phyloP scores from a whole-genome alignment of 768 basidiomycete species.

The Chiua virens region DNA sequence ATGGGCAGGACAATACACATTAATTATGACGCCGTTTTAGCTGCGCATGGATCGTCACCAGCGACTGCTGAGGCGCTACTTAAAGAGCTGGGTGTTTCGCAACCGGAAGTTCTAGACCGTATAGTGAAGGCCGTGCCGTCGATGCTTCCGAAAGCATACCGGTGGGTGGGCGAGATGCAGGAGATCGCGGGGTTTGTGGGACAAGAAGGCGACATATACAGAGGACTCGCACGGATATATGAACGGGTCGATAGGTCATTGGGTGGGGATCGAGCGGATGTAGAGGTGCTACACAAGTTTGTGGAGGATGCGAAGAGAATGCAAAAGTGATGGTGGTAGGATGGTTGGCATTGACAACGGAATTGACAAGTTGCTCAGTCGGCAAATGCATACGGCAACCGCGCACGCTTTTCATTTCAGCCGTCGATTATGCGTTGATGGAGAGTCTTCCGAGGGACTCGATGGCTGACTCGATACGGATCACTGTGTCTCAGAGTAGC shows the following conservation, averaged over 20 bases:
- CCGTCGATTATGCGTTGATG: slow-evolving; percentile 22
- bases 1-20: not conserved
- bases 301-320: slow-evolving; percentile 44
- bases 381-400: slow-evolving; percentile 16
- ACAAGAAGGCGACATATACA: slow-evolving; percentile 44
- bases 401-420: slow-evolving; percentile 22
- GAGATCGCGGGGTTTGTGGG: slow-evolving; percentile 60
- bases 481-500: too few relatives aligned
- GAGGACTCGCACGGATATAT: slow-evolving; percentile 48
- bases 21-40: slow-evolving; percentile 28
- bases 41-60: slow-evolving; percentile 56
- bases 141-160: slow-evolving; percentile 64
- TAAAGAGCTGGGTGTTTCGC: slow-evolving; percentile 46
- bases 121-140: slow-evolving; percentile 40
- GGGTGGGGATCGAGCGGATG: slow-evolving; percentile 38
- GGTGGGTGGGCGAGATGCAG: slow-evolving; percentile 63
- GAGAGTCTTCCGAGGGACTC: not conserved
- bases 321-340: not conserved
- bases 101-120: slow-evolving; percentile 43
- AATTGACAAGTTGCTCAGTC: slow-evolving; percentile 13
- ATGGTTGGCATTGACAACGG: slow-evolving; percentile 6
- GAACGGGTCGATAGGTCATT: slow-evolving; percentile 43
- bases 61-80: slow-evolving; percentile 60
- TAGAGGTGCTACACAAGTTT: slow-evolving; percentile 42
- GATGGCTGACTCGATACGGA: not conserved